Evolutionary conservation across 768 basidiomycete genomes (phyloP).

Genomic region (Tricholoma terreum): DNA sequence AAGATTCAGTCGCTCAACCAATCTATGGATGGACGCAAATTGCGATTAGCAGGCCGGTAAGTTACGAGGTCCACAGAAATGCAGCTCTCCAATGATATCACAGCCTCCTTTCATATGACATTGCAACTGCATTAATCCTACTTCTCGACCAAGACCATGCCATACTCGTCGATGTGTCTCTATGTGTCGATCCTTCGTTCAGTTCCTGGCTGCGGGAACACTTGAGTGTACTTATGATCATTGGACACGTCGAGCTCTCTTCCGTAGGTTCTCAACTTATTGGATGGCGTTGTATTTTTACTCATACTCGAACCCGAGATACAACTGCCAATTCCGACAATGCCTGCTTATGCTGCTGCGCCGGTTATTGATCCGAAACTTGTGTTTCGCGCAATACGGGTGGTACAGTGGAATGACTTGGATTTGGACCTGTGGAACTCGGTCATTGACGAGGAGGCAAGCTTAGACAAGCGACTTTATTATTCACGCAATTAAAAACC

Average conservation of each 20-base stretch:
- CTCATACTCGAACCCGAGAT: slow-evolving; percentile 22
- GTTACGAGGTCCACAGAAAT: slow-evolving; percentile 13
- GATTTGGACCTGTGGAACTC: slow-evolving; percentile 44
- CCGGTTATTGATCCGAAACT: slow-evolving; percentile 42
- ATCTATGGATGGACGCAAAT: slow-evolving; percentile 44
- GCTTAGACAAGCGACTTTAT: background rate
- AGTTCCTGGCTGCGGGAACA: slow-evolving; percentile 51
- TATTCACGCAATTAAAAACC: background rate
- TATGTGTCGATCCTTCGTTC: slow-evolving; percentile 43
- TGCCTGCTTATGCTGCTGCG: slow-evolving; percentile 38
- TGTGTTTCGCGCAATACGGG: slow-evolving; percentile 53
- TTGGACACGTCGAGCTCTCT: slow-evolving; percentile 56
- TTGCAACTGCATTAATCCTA: slow-evolving; percentile 40
- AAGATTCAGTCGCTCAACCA: slow-evolving; percentile 39
- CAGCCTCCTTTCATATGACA: slow-evolving; percentile 60
- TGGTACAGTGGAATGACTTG: slow-evolving; percentile 46
- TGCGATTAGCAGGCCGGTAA: slow-evolving; percentile 60
- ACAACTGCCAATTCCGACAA: slow-evolving; percentile 38
- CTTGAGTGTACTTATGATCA: slow-evolving; percentile 46
- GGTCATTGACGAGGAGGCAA: slow-evolving; percentile 25
- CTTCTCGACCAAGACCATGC: slow-evolving; percentile 49
- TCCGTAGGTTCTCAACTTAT: slow-evolving; percentile 32
- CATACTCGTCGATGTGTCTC: slow-evolving; percentile 54
- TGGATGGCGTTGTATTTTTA: background rate
- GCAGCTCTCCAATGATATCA: background rate